These are phyloP conservation scores for Brettanomyces custersianus DNA, from an alignment of 805 yeast genomes.

Conservation along the genomic window DNA sequence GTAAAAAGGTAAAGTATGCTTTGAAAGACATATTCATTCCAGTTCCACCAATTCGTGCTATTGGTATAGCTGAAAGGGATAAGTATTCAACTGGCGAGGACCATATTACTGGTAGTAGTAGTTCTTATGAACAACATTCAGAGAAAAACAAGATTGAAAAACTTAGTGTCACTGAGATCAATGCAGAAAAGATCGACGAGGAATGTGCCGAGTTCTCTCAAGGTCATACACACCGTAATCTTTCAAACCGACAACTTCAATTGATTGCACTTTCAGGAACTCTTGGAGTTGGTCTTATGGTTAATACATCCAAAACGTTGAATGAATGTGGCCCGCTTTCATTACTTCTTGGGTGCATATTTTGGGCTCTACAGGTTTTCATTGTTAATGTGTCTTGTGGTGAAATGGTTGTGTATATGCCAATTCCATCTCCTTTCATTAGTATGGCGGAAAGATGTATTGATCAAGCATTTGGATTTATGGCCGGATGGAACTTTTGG, in stretches of 20 bases:
- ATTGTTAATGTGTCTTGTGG: constrained; percentile 35
- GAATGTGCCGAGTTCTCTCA: constrained; percentile 1
- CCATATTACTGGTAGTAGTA: not conserved
- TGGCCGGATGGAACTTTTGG: constrained; percentile 42
- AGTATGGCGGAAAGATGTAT: constrained; percentile 37
- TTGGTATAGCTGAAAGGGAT: constrained; percentile 1
- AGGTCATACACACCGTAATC: constrained; percentile 24
- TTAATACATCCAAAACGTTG: constrained; percentile 28
- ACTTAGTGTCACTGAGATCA: not conserved
- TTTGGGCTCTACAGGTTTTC: constrained; percentile 35
- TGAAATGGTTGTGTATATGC: constrained; percentile 38
- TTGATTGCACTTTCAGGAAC: constrained; percentile 58
- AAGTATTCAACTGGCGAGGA: not conserved
- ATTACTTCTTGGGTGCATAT: constrained; percentile 29
- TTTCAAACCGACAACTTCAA: constrained; percentile 37
- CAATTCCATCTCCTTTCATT: constrained; percentile 40
- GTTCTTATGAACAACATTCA: not conserved
- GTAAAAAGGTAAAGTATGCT: not conserved
- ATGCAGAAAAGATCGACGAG: constrained; percentile 1
- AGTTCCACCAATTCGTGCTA: constrained; percentile 4
- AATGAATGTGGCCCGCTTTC: constrained; percentile 33
- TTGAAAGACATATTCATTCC: constrained; percentile 8
- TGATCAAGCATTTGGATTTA: constrained; percentile 35
- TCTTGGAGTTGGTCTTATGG: constrained; percentile 34
- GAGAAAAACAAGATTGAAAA: not conserved